These are phyloP conservation scores for Mycena capillaripes DNA, from an alignment of 768 basidiomycete species.

Conservation along the genomic window DNA sequence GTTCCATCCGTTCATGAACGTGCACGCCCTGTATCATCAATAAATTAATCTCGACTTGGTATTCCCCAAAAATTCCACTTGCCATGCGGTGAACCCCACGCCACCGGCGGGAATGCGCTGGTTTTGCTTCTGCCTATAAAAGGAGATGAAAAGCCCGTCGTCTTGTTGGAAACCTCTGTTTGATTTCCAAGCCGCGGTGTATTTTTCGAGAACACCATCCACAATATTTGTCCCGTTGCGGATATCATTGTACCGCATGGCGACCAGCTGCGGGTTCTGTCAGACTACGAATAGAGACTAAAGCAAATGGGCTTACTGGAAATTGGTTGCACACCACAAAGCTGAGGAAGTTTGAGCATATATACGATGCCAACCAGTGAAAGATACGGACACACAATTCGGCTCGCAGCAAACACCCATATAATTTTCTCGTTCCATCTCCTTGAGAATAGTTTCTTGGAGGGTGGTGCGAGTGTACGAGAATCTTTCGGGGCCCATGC, in stretches of 20 bases:
- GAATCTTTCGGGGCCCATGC: slow-evolving; percentile 29
- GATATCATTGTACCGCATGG: slow-evolving; percentile 29
- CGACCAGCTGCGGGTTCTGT: slow-evolving; percentile 10
- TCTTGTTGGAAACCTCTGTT: slow-evolving; percentile 17
- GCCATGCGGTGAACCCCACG: slow-evolving; percentile 29
- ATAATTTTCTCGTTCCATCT: slow-evolving; percentile 33
- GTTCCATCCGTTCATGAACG: slow-evolving; percentile 32
- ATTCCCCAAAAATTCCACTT: background rate
- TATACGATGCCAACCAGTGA: background rate
- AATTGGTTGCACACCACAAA: slow-evolving; percentile 34
- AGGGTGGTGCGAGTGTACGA: slow-evolving; percentile 27
- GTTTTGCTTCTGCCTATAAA: slow-evolving; percentile 3
- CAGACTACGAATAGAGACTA: background rate
- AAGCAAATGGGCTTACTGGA: slow-evolving; percentile 16
- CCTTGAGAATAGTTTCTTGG: slow-evolving; percentile 23
- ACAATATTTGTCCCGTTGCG: slow-evolving; percentile 26
- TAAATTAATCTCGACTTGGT: background rate
- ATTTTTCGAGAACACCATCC: slow-evolving; percentile 21
- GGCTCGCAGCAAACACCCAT: slow-evolving; percentile 34
- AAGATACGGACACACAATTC: slow-evolving; percentile 22
- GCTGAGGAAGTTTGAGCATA: slow-evolving; percentile 3
- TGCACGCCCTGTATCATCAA: slow-evolving; percentile 17
- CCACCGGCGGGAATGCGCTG: background rate
- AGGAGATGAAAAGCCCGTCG: slow-evolving; percentile 25
- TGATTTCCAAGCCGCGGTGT: slow-evolving; percentile 25